These are phyloP conservation scores for Calonectria crousiana DNA, from an alignment of 2,329 filamentous ascomycete genomes.

Conservation along the genomic window DNA sequence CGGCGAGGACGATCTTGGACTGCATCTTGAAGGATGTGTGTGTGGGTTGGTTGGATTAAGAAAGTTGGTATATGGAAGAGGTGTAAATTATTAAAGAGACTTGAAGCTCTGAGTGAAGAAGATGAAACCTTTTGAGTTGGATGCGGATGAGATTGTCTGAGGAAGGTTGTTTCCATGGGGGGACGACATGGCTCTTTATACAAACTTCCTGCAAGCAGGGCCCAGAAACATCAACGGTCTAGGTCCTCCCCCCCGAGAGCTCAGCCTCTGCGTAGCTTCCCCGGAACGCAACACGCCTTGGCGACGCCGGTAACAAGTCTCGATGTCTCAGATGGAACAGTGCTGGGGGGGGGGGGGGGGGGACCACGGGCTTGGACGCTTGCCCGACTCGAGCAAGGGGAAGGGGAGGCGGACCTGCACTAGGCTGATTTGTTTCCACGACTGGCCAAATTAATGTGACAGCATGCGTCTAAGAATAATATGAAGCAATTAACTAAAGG, in stretches of 20 bases:
- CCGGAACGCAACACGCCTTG: constrained; percentile 17
- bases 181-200: constrained; percentile 17
- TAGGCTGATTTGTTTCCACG: not conserved
- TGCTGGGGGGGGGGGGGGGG: too few relatives aligned
- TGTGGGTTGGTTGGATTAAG: not conserved
- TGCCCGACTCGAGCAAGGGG: constrained; percentile 25
- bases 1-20: constrained; percentile 43
- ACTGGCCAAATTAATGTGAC: constrained; percentile 13
- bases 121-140: not conserved
- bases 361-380: constrained; percentile 23
- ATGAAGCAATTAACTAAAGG: not conserved
- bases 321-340: constrained; percentile 12
- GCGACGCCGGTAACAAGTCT: not conserved
- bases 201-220: not conserved
- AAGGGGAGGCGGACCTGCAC: not conserved
- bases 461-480: constrained; percentile 4
- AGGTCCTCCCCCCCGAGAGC: not conserved
- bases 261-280: constrained; percentile 12
- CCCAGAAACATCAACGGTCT: not conserved
- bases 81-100: not conserved
- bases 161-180: too few relatives aligned
- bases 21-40: constrained; percentile 41
- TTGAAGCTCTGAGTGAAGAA: not conserved
- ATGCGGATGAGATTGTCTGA: not conserved
- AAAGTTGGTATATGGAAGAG: not conserved